Evolutionary conservation across 176 grass and related monocot species (phyloP).

Genomic region (Juncus effusus): DNA sequence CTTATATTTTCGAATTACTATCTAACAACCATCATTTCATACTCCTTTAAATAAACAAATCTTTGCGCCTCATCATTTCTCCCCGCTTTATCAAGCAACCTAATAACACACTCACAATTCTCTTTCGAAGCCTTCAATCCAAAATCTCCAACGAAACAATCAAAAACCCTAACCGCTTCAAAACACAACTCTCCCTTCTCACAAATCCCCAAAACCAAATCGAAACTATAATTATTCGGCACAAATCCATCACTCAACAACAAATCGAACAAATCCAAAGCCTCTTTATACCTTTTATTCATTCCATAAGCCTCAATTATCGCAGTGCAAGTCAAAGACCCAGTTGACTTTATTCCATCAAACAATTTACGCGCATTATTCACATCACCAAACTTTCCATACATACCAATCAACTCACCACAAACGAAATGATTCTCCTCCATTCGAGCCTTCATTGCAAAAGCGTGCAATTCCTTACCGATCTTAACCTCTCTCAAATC

Average conservation of each 20-base stretch:
- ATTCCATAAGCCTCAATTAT: conserved; percentile 74
- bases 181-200: conserved; percentile 40
- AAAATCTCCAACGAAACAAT: conserved; percentile 61
- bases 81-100: conserved; percentile 43
- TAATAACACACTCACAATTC: conserved; percentile 74
- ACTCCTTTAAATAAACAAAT: conserved; percentile 52
- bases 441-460: conserved; percentile 58
- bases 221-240: conserved; percentile 63
- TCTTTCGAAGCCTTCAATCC: conserved; percentile 62
- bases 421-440: conserved; percentile 52
- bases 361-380: conserved; percentile 60
- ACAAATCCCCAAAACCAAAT: conserved; percentile 59
- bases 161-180: conserved; percentile 58
- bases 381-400: conserved; percentile 62
- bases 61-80: conserved; percentile 58
- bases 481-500: conserved; percentile 38
- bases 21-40: no score
- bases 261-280: conserved; percentile 60
- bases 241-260: conserved; percentile 67
- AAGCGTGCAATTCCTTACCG: conserved; percentile 61
- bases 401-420: conserved; percentile 66
- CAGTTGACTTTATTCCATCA: conserved; percentile 48
- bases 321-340: conserved; percentile 67
- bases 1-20: no score
- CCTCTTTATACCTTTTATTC: conserved; percentile 55